phyloP scores from a whole-genome alignment of 352 stramenopile species.

The Phytophthora cryptogea region DNA sequence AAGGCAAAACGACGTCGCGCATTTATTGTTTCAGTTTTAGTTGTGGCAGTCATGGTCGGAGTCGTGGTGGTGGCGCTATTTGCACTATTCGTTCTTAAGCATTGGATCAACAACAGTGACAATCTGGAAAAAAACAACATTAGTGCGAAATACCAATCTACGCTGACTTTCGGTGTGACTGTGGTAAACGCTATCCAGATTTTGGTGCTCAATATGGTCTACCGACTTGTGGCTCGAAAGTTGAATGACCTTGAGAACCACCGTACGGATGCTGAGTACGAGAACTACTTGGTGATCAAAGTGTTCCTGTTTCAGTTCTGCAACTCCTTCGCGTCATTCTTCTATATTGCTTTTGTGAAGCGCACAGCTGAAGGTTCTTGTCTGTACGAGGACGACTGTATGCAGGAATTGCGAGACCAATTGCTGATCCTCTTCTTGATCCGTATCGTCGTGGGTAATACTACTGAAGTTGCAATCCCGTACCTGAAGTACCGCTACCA shows the following conservation, averaged over 20 bases:
- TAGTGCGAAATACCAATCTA: slow-evolving; percentile 42
- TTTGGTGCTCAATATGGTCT: slow-evolving; percentile 92
- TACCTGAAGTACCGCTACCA: slow-evolving; percentile 82
- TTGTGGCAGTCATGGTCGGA: slow-evolving; percentile 77
- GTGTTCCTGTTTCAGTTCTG: slow-evolving; percentile 98
- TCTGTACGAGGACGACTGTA: slow-evolving; percentile 72
- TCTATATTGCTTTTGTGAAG: slow-evolving; percentile 93
- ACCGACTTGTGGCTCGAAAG: slow-evolving; percentile 89
- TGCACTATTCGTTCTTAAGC: slow-evolving; percentile 77
- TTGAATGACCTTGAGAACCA: slow-evolving; percentile 96
- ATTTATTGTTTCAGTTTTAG: slow-evolving; percentile 59
- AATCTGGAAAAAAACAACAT: slow-evolving; percentile 38
- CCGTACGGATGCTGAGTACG: slow-evolving; percentile 87
- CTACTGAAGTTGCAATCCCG: slow-evolving; percentile 87
- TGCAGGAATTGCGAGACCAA: slow-evolving; percentile 91
- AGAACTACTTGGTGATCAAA: slow-evolving; percentile 96
- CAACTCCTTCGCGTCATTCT: slow-evolving; percentile 97
- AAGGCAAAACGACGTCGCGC: slow-evolving; percentile 55
- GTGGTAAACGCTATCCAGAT: slow-evolving; percentile 90
- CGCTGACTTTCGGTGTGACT: slow-evolving; percentile 55
- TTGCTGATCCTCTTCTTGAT: slow-evolving; percentile 93
- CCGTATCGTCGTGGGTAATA: slow-evolving; percentile 92
- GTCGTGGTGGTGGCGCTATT: slow-evolving; percentile 73
- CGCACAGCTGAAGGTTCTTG: slow-evolving; percentile 67
- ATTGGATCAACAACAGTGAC: slow-evolving; percentile 64